Base-by-base conservation (phyloP, 2,329 filamentous ascomycete genomes). In the Aspergillus aculeatinus region DNA sequence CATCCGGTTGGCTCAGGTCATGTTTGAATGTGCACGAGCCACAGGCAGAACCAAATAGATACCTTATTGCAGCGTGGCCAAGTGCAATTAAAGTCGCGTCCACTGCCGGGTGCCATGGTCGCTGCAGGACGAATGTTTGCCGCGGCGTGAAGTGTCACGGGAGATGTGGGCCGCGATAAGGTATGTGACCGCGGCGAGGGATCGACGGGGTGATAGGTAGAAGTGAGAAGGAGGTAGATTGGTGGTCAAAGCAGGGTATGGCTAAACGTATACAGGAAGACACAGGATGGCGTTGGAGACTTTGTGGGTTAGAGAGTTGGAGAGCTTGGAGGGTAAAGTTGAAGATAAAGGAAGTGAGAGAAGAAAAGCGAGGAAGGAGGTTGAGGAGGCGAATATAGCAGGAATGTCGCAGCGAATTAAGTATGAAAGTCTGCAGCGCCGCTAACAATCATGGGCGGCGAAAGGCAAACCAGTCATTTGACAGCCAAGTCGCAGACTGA, bases 41-140 rank as follows among this genome's bases (percentile, higher is more conserved):
- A 27, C 7, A 51, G 25, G 9, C 31, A 21, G 2, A 23, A 35
- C n/a, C n/a, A 54, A 27, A 39, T 47, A 54, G 68, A 58, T 71
- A 79, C 77, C 76, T 80, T 80, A 63, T 72, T 73, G 67, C 77
- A 80, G 51, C 73, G 66, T 57, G 74, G 70, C 77, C 77, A 80
- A 12, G 75, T 67, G 67, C 77, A 80, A 65, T 74, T 76, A 60
- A 80, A 80, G 63, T 76, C 75, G 66, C 77, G 77, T 63, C 74
- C 74, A 65, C 69, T 69, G 39, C 74, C 74, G 56, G 75, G 76
- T 57, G 75, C 74, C 77, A 78, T 78, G 64, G 60, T 67, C 61
- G 55, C 49, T 35, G 14, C 47, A 48, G 48, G 33, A 42, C 44
- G 16, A 59, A 50, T 48, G 23, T 7, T 35, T 35, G 48, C 35